phyloP scores from a whole-genome alignment of 768 basidiomycete genomes.

The Symmetrospora coprosmae region DNA sequence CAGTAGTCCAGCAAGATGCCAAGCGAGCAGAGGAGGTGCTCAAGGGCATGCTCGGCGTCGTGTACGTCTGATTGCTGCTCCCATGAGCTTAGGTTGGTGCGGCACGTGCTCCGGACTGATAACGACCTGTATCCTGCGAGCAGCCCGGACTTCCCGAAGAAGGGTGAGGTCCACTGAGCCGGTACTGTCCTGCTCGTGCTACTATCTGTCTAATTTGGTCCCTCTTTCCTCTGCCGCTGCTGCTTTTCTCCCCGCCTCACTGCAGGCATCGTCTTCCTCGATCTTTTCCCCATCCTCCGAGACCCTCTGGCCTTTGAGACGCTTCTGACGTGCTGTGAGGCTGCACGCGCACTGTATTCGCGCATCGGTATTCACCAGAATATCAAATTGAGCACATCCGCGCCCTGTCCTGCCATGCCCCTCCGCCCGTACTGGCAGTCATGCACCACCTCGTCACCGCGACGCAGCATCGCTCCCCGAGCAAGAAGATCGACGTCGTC shows the following conservation, averaged over 20 bases:
- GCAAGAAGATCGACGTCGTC: constrained; percentile 51
- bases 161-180: background rate
- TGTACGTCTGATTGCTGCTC: constrained; percentile 1
- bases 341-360: background rate
- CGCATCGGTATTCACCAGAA: background rate
- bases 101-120: background rate
- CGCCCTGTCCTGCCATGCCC: background rate
- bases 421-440: constrained; percentile 51
- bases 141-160: constrained; percentile 23
- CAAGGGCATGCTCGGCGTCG: constrained; percentile 7
- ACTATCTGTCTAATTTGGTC: background rate
- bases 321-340: background rate
- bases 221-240: background rate
- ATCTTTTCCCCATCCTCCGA: constrained; percentile 84
- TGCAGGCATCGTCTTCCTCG: constrained; percentile 68
- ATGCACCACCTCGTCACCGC: constrained; percentile 67
- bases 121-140: background rate
- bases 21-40: constrained; percentile 6
- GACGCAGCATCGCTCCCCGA: constrained; percentile 45
- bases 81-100: no score
- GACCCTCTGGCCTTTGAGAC: constrained; percentile 77
- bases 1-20: background rate
- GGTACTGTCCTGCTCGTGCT: background rate
- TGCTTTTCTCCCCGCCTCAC: constrained; percentile 38
- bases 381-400: background rate